Evolutionary conservation across 768 basidiomycete genomes (phyloP), one percentile per base, ranked within the genome.

Genomic region (Auricularia sp.): DNA sequence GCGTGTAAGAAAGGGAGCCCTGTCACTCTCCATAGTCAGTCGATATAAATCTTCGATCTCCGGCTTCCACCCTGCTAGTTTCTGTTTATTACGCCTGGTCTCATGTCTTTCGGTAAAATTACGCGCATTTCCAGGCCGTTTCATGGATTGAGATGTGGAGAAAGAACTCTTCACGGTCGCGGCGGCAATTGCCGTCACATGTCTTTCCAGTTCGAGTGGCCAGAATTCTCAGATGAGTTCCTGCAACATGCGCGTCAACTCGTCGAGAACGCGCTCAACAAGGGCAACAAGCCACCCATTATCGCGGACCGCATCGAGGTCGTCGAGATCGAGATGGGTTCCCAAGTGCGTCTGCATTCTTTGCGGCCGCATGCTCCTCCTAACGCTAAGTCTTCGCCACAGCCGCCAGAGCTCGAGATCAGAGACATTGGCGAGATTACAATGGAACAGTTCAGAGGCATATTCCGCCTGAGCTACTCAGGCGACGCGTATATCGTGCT

Each of bases 241-340:
- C 93, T 97, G 78, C 85, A 87, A 73, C 90, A 96, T 84, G 96
- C 96, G 36, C 92, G 93, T 68, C 87, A 91, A 69, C 94, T 97
- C 91, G 88, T 98, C 78, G 93, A 94, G 68, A 88, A 86, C n/a
- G 91, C 92, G 53, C 90, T 95, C 75, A 93, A 93, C 81, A 93
- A 97, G 80, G 97, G 97, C 68, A 90, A 87, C 78, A 98, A 97
- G 73, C 97, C 96, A 1, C 93, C 94, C 35, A 90, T 99, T 71
- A 98, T 98, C 69, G 95, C 93, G 62, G 97, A 96, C 77, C 88
- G 84, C 75, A 98, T 99, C 68, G 93, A 98, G 74, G 97, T 99
- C 36, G 91, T 97, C 62, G 97, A 98, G 74, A 79, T 99, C n/a
- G 90, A 98, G 76, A 98, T 99, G 97, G 97, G 97, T 43, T 93